Conservation (phyloP, 352 stramenopile genomes). For the Pythium sukuiense region DNA sequence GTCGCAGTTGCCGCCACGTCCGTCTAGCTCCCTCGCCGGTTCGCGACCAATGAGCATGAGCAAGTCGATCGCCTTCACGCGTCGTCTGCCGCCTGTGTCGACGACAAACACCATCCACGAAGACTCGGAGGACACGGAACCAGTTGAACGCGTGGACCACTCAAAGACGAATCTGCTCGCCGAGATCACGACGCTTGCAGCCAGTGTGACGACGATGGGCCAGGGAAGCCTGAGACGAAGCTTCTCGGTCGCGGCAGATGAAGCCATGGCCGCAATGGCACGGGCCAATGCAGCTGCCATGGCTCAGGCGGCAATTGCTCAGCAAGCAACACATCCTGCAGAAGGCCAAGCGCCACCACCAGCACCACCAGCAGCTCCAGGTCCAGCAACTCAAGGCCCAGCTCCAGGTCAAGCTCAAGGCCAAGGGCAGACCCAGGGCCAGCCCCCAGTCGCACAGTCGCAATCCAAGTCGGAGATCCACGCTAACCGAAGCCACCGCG, state of each 20-base stretch:
- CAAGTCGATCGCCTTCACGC: conserved; percentile 75
- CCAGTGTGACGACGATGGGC: conserved; percentile 73
- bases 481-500: conserved; percentile 76
- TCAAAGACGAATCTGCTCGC: conserved; percentile 72
- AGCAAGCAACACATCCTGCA: conserved; percentile 1
- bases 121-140: conserved; percentile 43
- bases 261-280: conserved; percentile 29
- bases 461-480: conserved; percentile 61
- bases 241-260: conserved; percentile 59
- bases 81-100: conserved; percentile 16
- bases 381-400: conserved; percentile 25
- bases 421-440: conserved; percentile 24
- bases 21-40: conserved; percentile 45
- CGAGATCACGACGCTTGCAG: conserved; percentile 82
- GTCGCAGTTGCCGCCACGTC: conserved; percentile 45
- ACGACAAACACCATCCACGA: conserved; percentile 35
- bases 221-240: conserved; percentile 70
- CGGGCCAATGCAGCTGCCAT: conserved; percentile 6
- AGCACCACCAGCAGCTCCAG: conserved; percentile 21
- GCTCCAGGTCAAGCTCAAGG: conserved; percentile 1
- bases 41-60: conserved; percentile 74
- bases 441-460: conserved; percentile 37
- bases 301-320: background rate
- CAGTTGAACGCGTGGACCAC: conserved; percentile 71
- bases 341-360: conserved; percentile 25